These are phyloP conservation scores for Tetraselmis chui DNA, from an alignment of 139 green algal species.

Conservation along the genomic window DNA sequence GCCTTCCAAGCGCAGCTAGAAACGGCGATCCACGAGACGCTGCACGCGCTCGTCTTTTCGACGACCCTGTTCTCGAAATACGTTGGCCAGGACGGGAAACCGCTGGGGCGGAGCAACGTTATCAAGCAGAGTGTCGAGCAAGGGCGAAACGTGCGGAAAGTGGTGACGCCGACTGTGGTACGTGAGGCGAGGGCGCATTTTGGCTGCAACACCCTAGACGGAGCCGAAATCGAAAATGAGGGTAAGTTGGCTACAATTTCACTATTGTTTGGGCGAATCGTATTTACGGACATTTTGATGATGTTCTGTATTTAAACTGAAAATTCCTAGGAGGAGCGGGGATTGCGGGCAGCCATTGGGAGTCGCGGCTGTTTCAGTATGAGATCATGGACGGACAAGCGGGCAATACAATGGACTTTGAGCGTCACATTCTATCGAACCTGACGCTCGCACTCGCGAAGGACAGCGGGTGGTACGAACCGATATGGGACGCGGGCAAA, in stretches of 20 bases:
- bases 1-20: neutral
- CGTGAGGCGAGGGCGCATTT: slow-evolving; percentile 41
- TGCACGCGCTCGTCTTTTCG: neutral
- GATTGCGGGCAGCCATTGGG: slow-evolving; percentile 57
- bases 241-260: neutral
- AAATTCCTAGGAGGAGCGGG: slow-evolving; percentile 29
- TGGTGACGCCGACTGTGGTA: slow-evolving; percentile 2
- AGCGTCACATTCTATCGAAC: slow-evolving; percentile 22
- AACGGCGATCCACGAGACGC: neutral
- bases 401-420: neutral
- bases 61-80: neutral
- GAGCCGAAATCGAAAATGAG: slow-evolving; percentile 54
- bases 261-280: neutral
- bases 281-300: neutral
- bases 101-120: neutral
- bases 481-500: neutral
- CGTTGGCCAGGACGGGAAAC: neutral
- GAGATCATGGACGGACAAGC: neutral
- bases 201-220: slow-evolving; percentile 38
- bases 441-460: slow-evolving; percentile 48
- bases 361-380: slow-evolving; percentile 18
- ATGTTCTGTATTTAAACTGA: neutral
- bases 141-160: slow-evolving; percentile 3
- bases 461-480: slow-evolving; percentile 30
- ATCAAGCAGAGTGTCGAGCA: neutral